phyloP scores from a whole-genome alignment of 768 basidiomycete genomes.

The Trametes cingulata region DNA sequence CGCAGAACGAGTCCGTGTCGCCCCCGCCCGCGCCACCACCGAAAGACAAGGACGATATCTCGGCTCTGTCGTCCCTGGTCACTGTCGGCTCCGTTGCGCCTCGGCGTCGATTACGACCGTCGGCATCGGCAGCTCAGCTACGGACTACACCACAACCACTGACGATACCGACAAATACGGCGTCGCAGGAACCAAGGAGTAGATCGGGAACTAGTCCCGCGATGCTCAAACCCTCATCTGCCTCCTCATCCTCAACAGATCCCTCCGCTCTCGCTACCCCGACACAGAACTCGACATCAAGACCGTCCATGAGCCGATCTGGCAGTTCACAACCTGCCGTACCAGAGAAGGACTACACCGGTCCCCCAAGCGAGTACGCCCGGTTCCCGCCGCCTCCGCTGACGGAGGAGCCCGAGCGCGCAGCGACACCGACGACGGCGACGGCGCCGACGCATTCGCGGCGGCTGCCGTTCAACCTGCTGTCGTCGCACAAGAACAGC shows the following conservation, averaged over 20 bases:
- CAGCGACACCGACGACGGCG: slow-evolving; percentile 47
- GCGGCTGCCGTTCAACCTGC: slow-evolving; percentile 67
- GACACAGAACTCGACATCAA: slow-evolving; percentile 35
- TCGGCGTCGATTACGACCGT: slow-evolving; percentile 62
- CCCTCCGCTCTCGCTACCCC: slow-evolving; percentile 30
- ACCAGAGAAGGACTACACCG: slow-evolving; percentile 44
- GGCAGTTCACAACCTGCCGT: slow-evolving; percentile 33
- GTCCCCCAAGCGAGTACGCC: slow-evolving; percentile 70
- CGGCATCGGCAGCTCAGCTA: slow-evolving; percentile 76
- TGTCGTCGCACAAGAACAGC: slow-evolving; percentile 42
- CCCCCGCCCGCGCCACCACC: slow-evolving; percentile 52
- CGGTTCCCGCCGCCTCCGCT: slow-evolving; percentile 69
- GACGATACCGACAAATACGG: slow-evolving; percentile 30
- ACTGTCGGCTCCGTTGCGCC: slow-evolving; percentile 58
- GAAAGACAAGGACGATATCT: slow-evolving; percentile 45
- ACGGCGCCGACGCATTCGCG: slow-evolving; percentile 37
- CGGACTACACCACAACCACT: slow-evolving; percentile 49
- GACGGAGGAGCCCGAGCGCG: slow-evolving; percentile 37
- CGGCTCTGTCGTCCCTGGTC: slow-evolving; percentile 43
- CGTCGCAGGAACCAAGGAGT: slow-evolving; percentile 46
- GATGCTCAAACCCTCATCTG: slow-evolving; percentile 42
- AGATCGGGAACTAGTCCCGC: slow-evolving; percentile 71
- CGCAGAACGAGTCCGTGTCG: slow-evolving; percentile 54
- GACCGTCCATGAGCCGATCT: slow-evolving; percentile 48
- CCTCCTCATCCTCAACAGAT: slow-evolving; percentile 35